phyloP scores from a whole-genome alignment of 2,329 filamentous ascomycete genomes.

The Alternaria metachromatica region DNA sequence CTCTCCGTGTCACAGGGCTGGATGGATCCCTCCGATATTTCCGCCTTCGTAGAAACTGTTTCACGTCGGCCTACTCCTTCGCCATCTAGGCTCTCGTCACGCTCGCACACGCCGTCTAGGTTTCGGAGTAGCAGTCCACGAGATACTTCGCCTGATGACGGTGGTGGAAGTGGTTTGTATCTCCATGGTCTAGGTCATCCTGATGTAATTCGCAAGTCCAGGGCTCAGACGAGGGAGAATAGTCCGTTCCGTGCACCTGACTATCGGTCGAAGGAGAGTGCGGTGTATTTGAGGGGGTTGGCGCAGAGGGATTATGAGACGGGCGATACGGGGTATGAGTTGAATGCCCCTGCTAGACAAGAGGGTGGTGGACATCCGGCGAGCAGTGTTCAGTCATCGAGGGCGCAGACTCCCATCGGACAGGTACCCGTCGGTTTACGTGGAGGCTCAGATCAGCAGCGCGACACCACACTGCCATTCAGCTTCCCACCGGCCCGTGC shows the following conservation, averaged over 20 bases:
- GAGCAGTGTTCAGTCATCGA: neutral
- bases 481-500: neutral
- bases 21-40: slow-evolving; percentile 1
- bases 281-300: neutral
- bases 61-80: neutral
- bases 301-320: neutral
- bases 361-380: neutral
- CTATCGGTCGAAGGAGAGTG: neutral
- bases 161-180: neutral
- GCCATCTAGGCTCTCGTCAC: neutral
- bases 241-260: neutral
- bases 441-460: neutral
- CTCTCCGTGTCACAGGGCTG: neutral
- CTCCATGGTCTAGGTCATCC: slow-evolving; percentile 4
- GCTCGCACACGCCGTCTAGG: neutral
- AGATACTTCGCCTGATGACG: neutral
- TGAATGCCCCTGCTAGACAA: neutral
- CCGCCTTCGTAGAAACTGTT: neutral
- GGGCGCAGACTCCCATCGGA: neutral
- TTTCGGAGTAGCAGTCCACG: neutral
- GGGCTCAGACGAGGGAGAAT: neutral
- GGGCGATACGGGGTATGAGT: neutral
- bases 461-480: neutral
- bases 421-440: neutral
- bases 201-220: neutral